Conservation (phyloP, 2,329 filamentous ascomycete species). For the Penicillium crustosum region DNA sequence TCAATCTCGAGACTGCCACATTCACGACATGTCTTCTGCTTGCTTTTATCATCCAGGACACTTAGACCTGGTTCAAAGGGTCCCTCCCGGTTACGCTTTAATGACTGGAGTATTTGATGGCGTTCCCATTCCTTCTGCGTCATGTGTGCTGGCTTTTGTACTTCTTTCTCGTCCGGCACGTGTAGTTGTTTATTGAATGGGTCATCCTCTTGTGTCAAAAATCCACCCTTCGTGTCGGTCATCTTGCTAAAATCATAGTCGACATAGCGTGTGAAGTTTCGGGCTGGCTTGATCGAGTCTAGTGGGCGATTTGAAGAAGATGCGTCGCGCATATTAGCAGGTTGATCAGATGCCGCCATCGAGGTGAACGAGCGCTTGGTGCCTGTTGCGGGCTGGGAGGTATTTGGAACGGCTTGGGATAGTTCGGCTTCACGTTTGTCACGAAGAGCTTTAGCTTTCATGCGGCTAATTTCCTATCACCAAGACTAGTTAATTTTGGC, state of each 20-base stretch:
- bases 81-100: slow-evolving; percentile 72
- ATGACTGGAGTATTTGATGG: slow-evolving; percentile 68
- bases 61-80: slow-evolving; percentile 89
- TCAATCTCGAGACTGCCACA: slow-evolving; percentile 86
- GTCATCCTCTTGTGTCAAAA: slow-evolving; percentile 87
- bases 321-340: slow-evolving; percentile 68
- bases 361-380: slow-evolving; percentile 71
- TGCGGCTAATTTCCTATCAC: slow-evolving; percentile 75
- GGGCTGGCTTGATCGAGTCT: slow-evolving; percentile 67
- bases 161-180: slow-evolving; percentile 50
- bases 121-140: slow-evolving; percentile 88
- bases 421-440: slow-evolving; percentile 68
- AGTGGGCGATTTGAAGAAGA: slow-evolving; percentile 44
- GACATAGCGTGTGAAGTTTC: slow-evolving; percentile 90
- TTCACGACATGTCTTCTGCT: slow-evolving; percentile 76
- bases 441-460: slow-evolving; percentile 84
- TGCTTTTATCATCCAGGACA: slow-evolving; percentile 62
- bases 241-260: slow-evolving; percentile 98
- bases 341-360: slow-evolving; percentile 55
- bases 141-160: slow-evolving; percentile 81
- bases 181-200: slow-evolving; percentile 79
- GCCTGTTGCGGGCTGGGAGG: slow-evolving; percentile 53
- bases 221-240: slow-evolving; percentile 96
- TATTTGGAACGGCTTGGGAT: slow-evolving; percentile 40
- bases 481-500: slow-evolving; percentile 1